Base-by-base conservation (phyloP, 73 alveolate genomes). In the Symbiodinium natans region DNA sequence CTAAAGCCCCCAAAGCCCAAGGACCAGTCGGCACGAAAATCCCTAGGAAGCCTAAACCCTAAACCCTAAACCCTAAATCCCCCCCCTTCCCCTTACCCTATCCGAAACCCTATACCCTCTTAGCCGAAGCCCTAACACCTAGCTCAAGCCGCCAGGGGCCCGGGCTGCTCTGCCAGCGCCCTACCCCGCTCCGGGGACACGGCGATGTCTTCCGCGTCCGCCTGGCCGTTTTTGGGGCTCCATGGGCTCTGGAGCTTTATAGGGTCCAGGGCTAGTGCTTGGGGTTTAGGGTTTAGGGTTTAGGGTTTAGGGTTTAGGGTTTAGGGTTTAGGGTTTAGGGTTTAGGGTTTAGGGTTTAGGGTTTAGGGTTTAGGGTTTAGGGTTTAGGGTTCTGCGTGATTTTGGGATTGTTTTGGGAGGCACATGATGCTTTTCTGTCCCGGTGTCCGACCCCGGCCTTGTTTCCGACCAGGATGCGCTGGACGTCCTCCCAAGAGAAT, bases 151-250 rank as follows among this genome's bases (percentile, higher is more conserved):
- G 68, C 13, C 52, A n/a, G 31, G 42, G 87, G 29, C 42, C 48
- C 68, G 19, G 68, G 19, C 95, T 88, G 41, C 25, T 88, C 95
- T 1, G 95, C 95, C 41, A 88, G 86, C 71, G 71, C 95, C 34
- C 71, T 83, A 3, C 95, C 95, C 27, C 74, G 23, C 21, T 38
- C 77, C 13, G 21, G 34, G 34, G 95, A 36, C 42, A 88, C 95
- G 36, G 34, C 95, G 43, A 88, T 88, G 86, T 88, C 86, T 19
- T 88, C 95, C 29, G 95, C 85, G 41, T 88, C 95, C 13, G 85
- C 95, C 95, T 88, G 29, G 1, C 6, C 11, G 56, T 43, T 43
- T 43, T 43, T 6, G 56, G 56, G 56, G 56, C 6, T 11, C 11
- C 11, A 43, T 43, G 11, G 56, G 6, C 56, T 8, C 56, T 11